These are phyloP conservation scores for Eimeria necatrix DNA, from an alignment of 169 alveolate species.

Conservation along the genomic window DNA sequence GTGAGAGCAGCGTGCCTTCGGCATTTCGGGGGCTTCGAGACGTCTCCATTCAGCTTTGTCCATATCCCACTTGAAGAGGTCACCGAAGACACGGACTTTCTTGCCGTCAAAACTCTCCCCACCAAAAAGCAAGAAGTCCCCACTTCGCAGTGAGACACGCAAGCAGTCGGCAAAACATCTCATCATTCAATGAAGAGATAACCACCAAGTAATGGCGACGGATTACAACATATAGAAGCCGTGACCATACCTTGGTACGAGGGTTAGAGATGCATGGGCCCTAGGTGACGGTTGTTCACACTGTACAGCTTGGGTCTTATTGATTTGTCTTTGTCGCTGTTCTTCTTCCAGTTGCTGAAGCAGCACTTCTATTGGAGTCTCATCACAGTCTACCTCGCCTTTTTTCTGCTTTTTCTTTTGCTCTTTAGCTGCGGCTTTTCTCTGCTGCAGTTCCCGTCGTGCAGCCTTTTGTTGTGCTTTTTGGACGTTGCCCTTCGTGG, in stretches of 20 bases:
- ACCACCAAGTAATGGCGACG: background rate
- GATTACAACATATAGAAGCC: background rate
- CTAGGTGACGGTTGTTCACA: conserved; percentile 88
- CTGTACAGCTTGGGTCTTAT: conserved; percentile 75
- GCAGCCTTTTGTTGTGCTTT: conserved; percentile 79
- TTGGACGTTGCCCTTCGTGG: conserved; percentile 46
- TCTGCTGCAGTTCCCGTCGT: conserved; percentile 66
- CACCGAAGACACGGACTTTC: conserved; percentile 89
- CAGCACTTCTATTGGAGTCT: conserved; percentile 9
- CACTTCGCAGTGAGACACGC: conserved; percentile 5
- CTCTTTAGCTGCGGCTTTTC: conserved; percentile 68
- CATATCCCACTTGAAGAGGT: conserved; percentile 90
- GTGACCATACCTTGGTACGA: conserved; percentile 81
- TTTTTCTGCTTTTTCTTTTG: conserved; percentile 37
- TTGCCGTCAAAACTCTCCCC: conserved; percentile 94
- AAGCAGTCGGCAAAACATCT: background rate
- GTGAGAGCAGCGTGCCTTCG: conserved; percentile 95
- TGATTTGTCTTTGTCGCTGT: conserved; percentile 60
- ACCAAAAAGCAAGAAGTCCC: conserved; percentile 91
- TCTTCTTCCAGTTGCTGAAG: conserved; percentile 50
- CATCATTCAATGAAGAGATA: background rate
- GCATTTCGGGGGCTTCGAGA: conserved; percentile 85
- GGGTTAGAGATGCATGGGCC: conserved; percentile 87
- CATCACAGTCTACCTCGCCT: conserved; percentile 47
- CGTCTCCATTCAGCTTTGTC: conserved; percentile 91